phyloP scores from a whole-genome alignment of 163 green algal genomes.

The Volvox carteri region DNA sequence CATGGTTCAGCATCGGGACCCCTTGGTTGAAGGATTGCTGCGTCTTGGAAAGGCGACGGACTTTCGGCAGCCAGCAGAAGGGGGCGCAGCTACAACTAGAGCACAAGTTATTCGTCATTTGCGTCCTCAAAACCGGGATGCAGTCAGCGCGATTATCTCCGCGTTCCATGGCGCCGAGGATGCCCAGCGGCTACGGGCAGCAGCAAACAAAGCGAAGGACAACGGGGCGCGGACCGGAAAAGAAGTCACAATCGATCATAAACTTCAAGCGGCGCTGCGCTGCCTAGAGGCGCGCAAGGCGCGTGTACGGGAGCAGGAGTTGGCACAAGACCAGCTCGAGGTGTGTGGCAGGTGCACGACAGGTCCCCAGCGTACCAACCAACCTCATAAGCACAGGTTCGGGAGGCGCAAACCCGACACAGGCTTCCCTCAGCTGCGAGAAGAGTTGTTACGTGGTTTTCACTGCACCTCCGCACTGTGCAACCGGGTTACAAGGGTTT shows the following conservation, averaged over 20 bases:
- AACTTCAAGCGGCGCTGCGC: neutral
- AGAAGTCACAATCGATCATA: neutral
- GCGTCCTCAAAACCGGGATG: constrained; percentile 21
- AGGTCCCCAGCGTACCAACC: neutral
- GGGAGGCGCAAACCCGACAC: too few relatives aligned
- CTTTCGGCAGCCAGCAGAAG: constrained; percentile 28
- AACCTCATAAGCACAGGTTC: too few relatives aligned
- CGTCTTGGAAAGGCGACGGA: constrained; percentile 6
- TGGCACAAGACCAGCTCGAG: constrained; percentile 35
- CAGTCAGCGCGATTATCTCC: neutral
- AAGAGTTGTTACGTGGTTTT: too few relatives aligned
- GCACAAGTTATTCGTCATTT: constrained; percentile 38
- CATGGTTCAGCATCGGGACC: constrained; percentile 40
- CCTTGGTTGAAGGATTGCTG: constrained; percentile 8
- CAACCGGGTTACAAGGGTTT: too few relatives aligned
- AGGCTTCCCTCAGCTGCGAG: too few relatives aligned
- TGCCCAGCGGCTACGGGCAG: neutral
- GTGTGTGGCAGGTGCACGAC: neutral
- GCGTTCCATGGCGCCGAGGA: constrained; percentile 15
- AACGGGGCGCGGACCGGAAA: neutral
- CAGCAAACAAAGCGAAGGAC: neutral
- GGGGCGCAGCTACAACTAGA: constrained; percentile 8
- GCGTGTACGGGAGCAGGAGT: constrained; percentile 11
- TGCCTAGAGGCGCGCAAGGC: neutral
- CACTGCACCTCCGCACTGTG: too few relatives aligned